A percentile compares a stretch with the other conserved stretches of the same genome.
These are phyloP conservation scores for Pseudogymnoascus sp. DNA, from an alignment of 2,329 filamentous ascomycete species.

Conservation along the genomic window DNA sequence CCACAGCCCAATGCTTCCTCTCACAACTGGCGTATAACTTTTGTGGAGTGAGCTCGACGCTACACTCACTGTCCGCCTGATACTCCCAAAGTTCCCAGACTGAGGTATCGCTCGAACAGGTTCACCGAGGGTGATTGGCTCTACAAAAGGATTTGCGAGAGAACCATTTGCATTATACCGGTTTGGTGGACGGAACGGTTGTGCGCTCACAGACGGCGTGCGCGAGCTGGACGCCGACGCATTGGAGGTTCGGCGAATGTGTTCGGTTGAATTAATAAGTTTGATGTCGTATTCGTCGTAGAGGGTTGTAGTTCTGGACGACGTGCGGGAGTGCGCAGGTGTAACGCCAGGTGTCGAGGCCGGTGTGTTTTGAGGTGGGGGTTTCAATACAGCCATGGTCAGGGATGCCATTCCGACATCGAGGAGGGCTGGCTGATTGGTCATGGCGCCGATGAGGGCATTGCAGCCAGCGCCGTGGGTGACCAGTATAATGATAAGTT, in stretches of 20 bases:
- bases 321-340: constrained; percentile 33
- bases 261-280: constrained; percentile 66
- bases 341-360: constrained; percentile 16
- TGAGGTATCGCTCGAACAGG: neutral
- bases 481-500: constrained; percentile 77
- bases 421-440: constrained; percentile 81
- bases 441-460: constrained; percentile 84
- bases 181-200: neutral
- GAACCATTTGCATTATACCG: neutral
- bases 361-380: constrained; percentile 18
- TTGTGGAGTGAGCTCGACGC: constrained; percentile 18
- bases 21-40: constrained; percentile 19
- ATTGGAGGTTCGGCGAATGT: constrained; percentile 46
- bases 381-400: constrained; percentile 71
- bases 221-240: constrained; percentile 32
- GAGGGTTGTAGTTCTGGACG: constrained; percentile 35
- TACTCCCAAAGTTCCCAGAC: constrained; percentile 23
- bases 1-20: constrained; percentile 40
- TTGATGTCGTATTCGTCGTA: constrained; percentile 65
- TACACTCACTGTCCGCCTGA: constrained; percentile 26
- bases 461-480: constrained; percentile 96
- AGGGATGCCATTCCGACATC: constrained; percentile 86
- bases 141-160: constrained; percentile 1
- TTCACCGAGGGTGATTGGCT: neutral
- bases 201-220: constrained; percentile 18